phyloP scores from a whole-genome alignment of 225 moss, liverwort and hornwort genomes.

The Sphagnum contortum region DNA sequence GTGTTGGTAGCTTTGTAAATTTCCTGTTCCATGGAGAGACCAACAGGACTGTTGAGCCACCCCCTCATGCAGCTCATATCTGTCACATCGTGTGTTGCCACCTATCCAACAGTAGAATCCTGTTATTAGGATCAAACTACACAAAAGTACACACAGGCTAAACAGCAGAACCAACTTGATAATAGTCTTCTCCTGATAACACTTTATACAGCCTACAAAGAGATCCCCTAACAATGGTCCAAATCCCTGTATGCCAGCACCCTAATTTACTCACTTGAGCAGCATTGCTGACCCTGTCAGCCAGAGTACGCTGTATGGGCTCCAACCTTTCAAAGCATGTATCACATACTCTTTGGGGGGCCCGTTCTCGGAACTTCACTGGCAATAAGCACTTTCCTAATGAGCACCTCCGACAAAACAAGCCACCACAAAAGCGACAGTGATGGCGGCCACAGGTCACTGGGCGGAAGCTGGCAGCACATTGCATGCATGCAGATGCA shows the following conservation, averaged over 20 bases:
- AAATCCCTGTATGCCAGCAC: background rate
- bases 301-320: conserved; percentile 80
- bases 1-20: conserved; percentile 96
- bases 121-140: background rate
- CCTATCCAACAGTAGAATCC: conserved; percentile 11
- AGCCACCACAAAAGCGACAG: conserved; percentile 87
- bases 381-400: conserved; percentile 75
- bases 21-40: conserved; percentile 92
- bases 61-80: conserved; percentile 95
- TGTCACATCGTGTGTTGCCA: conserved; percentile 85
- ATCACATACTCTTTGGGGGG: conserved; percentile 84
- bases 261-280: conserved; percentile 38
- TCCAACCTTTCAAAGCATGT: conserved; percentile 86
- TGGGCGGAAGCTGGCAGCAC: conserved; percentile 69
- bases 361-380: conserved; percentile 83
- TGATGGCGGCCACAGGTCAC: conserved; percentile 88
- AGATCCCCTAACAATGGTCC: background rate
- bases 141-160: too few species aligned
- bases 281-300: conserved; percentile 92
- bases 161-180: too few species aligned
- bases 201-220: background rate
- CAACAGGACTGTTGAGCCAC: conserved; percentile 88
- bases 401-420: conserved; percentile 88
- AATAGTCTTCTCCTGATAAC: background rate
- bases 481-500: conserved; percentile 77